A percentile compares a stretch with the other conserved stretches of the same genome.
These are phyloP conservation scores for Nitzschia palea DNA, from an alignment of 108 stramenopile genomes.

Conservation along the genomic window DNA sequence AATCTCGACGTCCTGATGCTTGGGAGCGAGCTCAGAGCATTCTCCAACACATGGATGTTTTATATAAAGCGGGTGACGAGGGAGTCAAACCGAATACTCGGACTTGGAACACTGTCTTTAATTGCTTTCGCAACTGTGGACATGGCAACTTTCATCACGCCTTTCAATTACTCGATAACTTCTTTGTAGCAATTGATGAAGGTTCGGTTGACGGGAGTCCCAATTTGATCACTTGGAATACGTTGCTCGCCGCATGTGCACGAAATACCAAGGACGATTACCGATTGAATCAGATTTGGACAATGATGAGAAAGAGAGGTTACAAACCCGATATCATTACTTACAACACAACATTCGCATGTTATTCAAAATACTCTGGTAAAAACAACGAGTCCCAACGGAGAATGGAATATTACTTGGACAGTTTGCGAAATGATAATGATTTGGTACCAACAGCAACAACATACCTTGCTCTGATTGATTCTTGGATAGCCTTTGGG, in stretches of 20 bases:
- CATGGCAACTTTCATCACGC: conserved; percentile 21
- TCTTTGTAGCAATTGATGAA: background rate
- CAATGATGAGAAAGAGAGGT: conserved; percentile 7
- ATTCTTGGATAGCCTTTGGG: conserved; percentile 22
- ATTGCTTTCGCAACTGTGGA: conserved; percentile 23
- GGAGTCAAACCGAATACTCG: conserved; percentile 27
- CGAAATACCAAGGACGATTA: conserved; percentile 4
- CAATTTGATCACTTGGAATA: conserved; percentile 29
- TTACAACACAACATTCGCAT: conserved; percentile 36
- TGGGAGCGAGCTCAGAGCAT: conserved; percentile 42
- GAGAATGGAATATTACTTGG: background rate
- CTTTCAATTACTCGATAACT: conserved; percentile 15
- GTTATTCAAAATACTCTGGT: conserved; percentile 12
- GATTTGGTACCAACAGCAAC: conserved; percentile 14
- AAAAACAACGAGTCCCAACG: background rate
- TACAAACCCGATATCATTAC: conserved; percentile 37
- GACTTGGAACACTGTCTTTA: conserved; percentile 34
- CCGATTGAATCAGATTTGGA: conserved; percentile 15
- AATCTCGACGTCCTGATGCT: conserved; percentile 14
- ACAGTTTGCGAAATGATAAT: conserved; percentile 1
- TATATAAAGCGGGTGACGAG: conserved; percentile 13
- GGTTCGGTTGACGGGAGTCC: background rate
- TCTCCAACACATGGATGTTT: conserved; percentile 40
- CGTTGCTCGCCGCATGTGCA: conserved; percentile 26
- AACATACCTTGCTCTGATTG: conserved; percentile 24